phyloP scores from a whole-genome alignment of 352 stramenopile species.

The Stramenopiles sp. region DNA sequence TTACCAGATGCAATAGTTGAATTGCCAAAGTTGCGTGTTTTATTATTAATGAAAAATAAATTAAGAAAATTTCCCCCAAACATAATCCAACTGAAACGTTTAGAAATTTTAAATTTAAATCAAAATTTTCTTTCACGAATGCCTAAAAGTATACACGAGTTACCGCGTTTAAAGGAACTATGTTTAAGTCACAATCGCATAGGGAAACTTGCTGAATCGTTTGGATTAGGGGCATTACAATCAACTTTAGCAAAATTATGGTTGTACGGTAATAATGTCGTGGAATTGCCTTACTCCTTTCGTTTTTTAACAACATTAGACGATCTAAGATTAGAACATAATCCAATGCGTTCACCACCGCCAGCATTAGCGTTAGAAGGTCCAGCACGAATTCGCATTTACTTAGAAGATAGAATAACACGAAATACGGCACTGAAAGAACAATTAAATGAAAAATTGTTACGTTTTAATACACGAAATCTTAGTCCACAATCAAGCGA shows the following conservation, averaged over 20 bases:
- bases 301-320: neutral
- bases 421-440: neutral
- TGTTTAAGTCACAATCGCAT: neutral
- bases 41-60: neutral
- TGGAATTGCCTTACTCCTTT: neutral
- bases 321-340: neutral
- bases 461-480: neutral
- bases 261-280: neutral
- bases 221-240: neutral
- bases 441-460: neutral
- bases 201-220: neutral
- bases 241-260: neutral
- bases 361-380: neutral
- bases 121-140: neutral
- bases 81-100: neutral
- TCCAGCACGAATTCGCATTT: neutral
- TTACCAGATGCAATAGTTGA: neutral
- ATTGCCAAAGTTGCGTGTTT: neutral
- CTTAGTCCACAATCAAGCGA: neutral
- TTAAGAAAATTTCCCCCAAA: neutral
- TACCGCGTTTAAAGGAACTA: neutral
- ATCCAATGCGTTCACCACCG: neutral
- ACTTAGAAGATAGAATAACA: neutral
- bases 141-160: neutral
- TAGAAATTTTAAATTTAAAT: constrained; percentile 3